Evolutionary conservation across 768 basidiomycete species (phyloP).

Genomic region (Pleurotus cornucopiae): DNA sequence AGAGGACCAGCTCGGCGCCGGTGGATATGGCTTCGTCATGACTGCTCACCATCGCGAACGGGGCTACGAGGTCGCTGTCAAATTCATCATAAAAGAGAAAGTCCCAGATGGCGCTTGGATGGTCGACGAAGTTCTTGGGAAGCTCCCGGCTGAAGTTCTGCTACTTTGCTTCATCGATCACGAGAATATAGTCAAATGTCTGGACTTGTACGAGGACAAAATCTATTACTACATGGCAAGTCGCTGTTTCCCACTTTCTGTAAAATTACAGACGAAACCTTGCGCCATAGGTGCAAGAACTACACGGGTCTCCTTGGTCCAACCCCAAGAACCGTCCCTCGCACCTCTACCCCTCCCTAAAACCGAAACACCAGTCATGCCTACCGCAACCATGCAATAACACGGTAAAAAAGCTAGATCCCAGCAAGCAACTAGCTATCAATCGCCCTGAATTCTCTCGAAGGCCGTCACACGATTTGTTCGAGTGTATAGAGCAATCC

Average conservation of each 20-base stretch:
- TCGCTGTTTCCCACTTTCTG: slow-evolving; percentile 10
- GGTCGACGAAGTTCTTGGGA: slow-evolving; percentile 55
- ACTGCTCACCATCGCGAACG: slow-evolving; percentile 63
- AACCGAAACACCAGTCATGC: too few species aligned
- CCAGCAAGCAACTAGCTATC: slow-evolving; percentile 6
- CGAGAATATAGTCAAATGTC: slow-evolving; percentile 76
- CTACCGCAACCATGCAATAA: too few species aligned
- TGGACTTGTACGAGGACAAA: slow-evolving; percentile 82
- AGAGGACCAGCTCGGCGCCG: slow-evolving; percentile 79
- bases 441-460: slow-evolving; percentile 46
- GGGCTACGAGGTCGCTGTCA: slow-evolving; percentile 80
- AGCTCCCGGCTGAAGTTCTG: slow-evolving; percentile 78
- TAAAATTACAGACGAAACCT: slow-evolving; percentile 2
- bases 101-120: slow-evolving; percentile 58
- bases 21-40: slow-evolving; percentile 96
- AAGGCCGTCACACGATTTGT: slow-evolving; percentile 85
- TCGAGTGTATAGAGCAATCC: slow-evolving; percentile 92
- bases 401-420: not conserved
- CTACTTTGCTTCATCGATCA: slow-evolving; percentile 73
- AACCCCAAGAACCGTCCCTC: slow-evolving; percentile 41
- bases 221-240: slow-evolving; percentile 85
- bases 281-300: slow-evolving; percentile 70
- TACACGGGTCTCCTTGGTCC: slow-evolving; percentile 90
- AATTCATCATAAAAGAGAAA: slow-evolving; percentile 87
- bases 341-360: not conserved